A percentile compares a stretch with the other conserved stretches of the same genome.
Evolutionary conservation across 2,329 filamentous ascomycete genomes (phyloP).

Genomic region (Alternaria sp.): DNA sequence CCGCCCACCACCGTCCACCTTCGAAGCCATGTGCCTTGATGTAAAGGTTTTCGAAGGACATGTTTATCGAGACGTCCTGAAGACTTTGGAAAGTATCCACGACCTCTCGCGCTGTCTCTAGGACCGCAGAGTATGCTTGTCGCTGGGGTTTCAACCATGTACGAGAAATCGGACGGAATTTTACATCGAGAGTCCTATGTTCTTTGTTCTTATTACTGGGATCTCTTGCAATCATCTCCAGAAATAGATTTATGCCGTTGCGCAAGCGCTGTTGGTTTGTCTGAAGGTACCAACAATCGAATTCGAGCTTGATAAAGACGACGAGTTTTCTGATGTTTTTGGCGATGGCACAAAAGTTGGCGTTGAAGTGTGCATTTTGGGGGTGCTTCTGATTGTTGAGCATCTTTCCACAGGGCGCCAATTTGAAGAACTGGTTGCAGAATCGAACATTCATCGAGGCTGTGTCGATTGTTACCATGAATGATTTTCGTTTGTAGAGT

Average conservation of each 20-base stretch:
- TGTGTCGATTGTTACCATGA: background rate
- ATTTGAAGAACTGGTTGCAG: background rate
- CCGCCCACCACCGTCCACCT: rapidly evolving
- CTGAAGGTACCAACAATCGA: too few relatives aligned
- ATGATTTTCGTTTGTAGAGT: background rate
- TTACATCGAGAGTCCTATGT: background rate
- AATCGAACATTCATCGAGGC: background rate
- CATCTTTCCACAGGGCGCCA: background rate
- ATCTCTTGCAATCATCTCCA: background rate
- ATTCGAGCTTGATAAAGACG: background rate
- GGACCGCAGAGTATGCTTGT: background rate
- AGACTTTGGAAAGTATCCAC: background rate
- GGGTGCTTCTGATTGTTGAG: background rate
- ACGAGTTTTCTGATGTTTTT: background rate
- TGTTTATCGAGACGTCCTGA: background rate
- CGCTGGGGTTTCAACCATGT: background rate
- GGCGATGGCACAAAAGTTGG: background rate
- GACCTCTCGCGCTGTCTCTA: background rate
- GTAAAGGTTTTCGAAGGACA: background rate
- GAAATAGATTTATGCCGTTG: background rate
- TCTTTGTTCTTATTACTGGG: background rate
- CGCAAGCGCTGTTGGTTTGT: background rate
- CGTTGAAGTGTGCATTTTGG: background rate
- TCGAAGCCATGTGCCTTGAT: background rate
- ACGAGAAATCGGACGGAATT: background rate